Base-by-base conservation (phyloP, 176 grass and related monocot species). In the Aegilops umbellulata region DNA sequence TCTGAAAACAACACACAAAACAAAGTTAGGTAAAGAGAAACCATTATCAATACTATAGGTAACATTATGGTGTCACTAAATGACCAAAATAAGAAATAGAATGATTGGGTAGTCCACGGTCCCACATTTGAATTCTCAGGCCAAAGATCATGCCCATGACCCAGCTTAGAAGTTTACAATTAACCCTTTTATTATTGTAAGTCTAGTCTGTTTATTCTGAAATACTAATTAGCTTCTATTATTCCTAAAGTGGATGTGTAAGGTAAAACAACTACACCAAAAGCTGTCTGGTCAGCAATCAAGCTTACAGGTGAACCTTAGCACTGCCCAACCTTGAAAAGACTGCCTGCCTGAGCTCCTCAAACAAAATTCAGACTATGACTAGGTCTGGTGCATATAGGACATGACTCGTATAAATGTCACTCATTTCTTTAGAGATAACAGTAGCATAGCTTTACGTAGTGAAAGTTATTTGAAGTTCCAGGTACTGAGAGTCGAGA, bases 1-100 rank as follows among this genome's bases (percentile, higher is more conserved):
- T 86, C 96, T 98, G 89, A 77, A 91, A 39, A 76, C 5, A 84
- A 34, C 31, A 71, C 41, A 58, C 49, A 63, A 51, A 82, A 49
- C 3, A 4, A 79, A 70, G 34, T 82, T 57, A 80, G 35, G 68
- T 74, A 79, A 17, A 71, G 12, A 80, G 27, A 29, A 87, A 27
- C 10, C 29, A 30, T 79, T 6, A 87, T 53, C 9, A 38, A 36
- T 65, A 78, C 14, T 13, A 20, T 51, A 82, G 25, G 38, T 62
- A 74, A 30, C 36, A 61, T 20, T 46, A 82, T 65, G 72, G 16
- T 81, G 14, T 22, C 6, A 84, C 14, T 74, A 47, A 49, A 84
- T 73, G 63, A 32, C 57, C 44, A 69, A 51, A 70, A 61, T 82
- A 55, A 17, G 23, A 63, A 26, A 69, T 15, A 55, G 3, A 71